phyloP scores from a whole-genome alignment of 176 grass and related monocot species.

The Oryza nivara region DNA sequence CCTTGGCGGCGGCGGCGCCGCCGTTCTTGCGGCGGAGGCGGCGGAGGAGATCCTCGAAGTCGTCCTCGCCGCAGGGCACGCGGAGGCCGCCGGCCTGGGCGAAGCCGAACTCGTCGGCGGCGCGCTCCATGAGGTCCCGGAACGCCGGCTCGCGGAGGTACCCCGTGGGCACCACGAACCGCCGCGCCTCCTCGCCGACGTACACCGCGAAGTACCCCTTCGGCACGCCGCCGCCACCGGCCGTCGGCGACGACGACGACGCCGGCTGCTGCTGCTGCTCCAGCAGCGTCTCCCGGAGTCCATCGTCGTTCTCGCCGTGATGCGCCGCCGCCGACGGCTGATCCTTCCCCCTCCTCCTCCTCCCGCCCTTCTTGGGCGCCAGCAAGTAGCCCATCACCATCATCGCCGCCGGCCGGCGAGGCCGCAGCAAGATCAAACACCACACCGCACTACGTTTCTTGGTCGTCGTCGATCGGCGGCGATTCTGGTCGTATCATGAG shows the following conservation, averaged over 20 bases:
- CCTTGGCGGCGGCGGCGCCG: background rate
- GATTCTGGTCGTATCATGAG: background rate
- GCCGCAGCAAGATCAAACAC: background rate
- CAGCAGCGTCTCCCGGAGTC: slow-evolving; percentile 46
- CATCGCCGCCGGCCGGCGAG: background rate
- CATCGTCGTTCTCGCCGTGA: slow-evolving; percentile 1
- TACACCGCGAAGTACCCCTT: slow-evolving; percentile 79
- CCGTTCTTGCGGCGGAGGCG: slow-evolving; percentile 29
- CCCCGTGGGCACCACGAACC: slow-evolving; percentile 62
- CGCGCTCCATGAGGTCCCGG: slow-evolving; percentile 60
- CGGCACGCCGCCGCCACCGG: slow-evolving; percentile 19
- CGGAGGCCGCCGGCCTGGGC: slow-evolving; percentile 53
- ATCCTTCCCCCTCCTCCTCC: background rate
- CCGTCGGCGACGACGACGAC: background rate
- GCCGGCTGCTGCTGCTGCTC: background rate
- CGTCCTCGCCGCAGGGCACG: slow-evolving; percentile 59
- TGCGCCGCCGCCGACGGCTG: background rate
- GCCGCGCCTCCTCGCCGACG: slow-evolving; percentile 50
- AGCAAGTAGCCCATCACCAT: slow-evolving; percentile 62
- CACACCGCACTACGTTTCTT: background rate
- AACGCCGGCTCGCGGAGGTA: slow-evolving; percentile 59
- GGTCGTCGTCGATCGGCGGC: background rate
- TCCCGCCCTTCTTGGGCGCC: background rate
- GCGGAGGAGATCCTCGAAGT: slow-evolving; percentile 52
- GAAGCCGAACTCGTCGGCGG: slow-evolving; percentile 80